These are phyloP conservation scores for Schrenkiella parvula DNA, from an alignment of 345 rosid genomes.

Conservation along the genomic window DNA sequence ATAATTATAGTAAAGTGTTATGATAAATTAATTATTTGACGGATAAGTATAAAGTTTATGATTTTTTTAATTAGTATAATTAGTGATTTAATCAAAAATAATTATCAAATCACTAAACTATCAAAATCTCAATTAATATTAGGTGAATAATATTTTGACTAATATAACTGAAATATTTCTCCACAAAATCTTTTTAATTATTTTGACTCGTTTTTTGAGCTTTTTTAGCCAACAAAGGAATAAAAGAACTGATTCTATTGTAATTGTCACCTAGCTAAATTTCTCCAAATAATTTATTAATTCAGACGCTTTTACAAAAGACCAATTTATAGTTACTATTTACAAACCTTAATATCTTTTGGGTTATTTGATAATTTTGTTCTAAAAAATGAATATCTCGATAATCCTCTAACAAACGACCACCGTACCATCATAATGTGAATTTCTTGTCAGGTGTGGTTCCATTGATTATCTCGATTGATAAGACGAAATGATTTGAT, in stretches of 20 bases:
- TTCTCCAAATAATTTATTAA: background rate
- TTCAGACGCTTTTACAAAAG: background rate
- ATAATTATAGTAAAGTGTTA: too few relatives aligned
- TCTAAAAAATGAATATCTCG: background rate
- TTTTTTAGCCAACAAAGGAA: background rate
- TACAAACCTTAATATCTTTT: background rate
- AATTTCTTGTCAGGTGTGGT: conserved; percentile 12
- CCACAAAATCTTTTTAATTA: too few relatives aligned
- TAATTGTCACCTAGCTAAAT: background rate
- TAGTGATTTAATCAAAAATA: too few relatives aligned
- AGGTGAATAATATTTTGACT: too few relatives aligned
- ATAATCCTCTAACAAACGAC: conserved; percentile 26
- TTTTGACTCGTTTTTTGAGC: too few relatives aligned
- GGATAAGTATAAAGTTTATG: too few relatives aligned
- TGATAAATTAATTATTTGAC: background rate
- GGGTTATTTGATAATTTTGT: background rate
- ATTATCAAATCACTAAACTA: too few relatives aligned
- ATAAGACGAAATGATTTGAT: conserved; percentile 22
- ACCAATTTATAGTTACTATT: background rate
- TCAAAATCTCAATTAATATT: too few relatives aligned
- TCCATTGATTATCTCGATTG: background rate
- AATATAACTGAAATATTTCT: too few relatives aligned
- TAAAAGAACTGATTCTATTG: background rate
- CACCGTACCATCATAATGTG: conserved; percentile 19
- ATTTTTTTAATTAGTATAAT: too few relatives aligned